Percentiles rank a stretch among this genome's conserved stretches.
Conservation (phyloP, 345 rosid genomes). For the Brassica incana region DNA sequence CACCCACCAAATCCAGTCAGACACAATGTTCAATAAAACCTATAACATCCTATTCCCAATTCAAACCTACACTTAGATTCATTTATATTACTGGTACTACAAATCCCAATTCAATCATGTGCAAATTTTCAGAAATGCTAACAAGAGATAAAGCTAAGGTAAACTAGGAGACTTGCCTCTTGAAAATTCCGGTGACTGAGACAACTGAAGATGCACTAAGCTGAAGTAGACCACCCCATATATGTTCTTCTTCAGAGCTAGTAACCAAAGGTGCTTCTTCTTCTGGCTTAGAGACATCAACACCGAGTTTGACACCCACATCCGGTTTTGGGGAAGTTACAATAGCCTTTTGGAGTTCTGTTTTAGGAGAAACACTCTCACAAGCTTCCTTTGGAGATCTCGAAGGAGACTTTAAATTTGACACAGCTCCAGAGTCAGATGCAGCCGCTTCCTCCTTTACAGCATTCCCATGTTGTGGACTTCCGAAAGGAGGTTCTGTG, state of each 20-base stretch:
- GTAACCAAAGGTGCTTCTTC: constrained; percentile 24
- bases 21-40: background rate
- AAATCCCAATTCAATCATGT: background rate
- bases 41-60: background rate
- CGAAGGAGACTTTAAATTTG: constrained; percentile 7
- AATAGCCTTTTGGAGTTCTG: constrained; percentile 40
- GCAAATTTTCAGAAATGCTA: background rate
- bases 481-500: constrained; percentile 87
- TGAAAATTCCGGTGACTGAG: constrained; percentile 62
- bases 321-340: constrained; percentile 16
- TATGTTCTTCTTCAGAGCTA: constrained; percentile 40
- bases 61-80: background rate
- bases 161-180: constrained; percentile 53
- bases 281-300: constrained; percentile 16
- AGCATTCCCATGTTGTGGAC: constrained; percentile 33
- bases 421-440: constrained; percentile 33
- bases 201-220: constrained; percentile 51
- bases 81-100: background rate
- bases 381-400: constrained; percentile 42
- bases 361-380: constrained; percentile 24
- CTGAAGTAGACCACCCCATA: constrained; percentile 87
- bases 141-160: constrained; percentile 5
- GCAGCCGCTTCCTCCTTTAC: constrained; percentile 38
- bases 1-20: constrained; percentile 24
- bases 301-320: constrained; percentile 18